A percentile compares a stretch with the other conserved stretches of the same genome.
Evolutionary conservation across 192 early-diverging fungal genomes (phyloP).

Genomic region (Funneliformis mosseae): DNA sequence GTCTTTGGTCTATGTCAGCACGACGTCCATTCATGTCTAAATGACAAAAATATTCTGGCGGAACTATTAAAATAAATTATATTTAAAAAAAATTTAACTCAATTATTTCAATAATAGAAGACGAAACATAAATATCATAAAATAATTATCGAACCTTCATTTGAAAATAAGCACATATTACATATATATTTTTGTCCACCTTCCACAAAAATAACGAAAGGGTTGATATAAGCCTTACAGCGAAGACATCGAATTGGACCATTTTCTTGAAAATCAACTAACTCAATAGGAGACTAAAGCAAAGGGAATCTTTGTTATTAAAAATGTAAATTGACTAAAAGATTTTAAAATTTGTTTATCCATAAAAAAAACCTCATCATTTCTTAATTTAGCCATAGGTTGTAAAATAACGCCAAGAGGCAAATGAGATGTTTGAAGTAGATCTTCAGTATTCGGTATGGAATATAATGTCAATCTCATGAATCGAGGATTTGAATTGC

Average conservation of each 20-base stretch:
- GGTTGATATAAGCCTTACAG: slow-evolving; percentile 95
- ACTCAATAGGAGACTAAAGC: slow-evolving; percentile 62
- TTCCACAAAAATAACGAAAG: slow-evolving; percentile 82
- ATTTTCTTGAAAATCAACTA: slow-evolving; percentile 81
- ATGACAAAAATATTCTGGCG: slow-evolving; percentile 90
- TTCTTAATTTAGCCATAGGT: slow-evolving; percentile 82
- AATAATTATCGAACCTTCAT: slow-evolving; percentile 57
- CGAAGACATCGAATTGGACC: slow-evolving; percentile 90
- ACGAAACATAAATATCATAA: background rate
- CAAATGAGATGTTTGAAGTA: slow-evolving; percentile 75
- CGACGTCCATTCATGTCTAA: slow-evolving; percentile 91
- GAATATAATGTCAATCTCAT: slow-evolving; percentile 88
- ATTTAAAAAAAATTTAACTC: background rate
- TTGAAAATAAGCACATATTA: slow-evolving; percentile 91
- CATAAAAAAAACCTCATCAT: slow-evolving; percentile 61
- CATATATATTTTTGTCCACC: slow-evolving; percentile 93
- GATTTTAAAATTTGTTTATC: slow-evolving; percentile 19
- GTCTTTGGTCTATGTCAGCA: slow-evolving; percentile 79
- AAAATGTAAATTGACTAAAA: background rate
- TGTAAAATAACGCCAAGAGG: slow-evolving; percentile 89
- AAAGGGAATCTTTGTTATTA: background rate
- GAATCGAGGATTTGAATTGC: slow-evolving; percentile 90
- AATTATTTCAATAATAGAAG: background rate
- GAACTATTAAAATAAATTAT: slow-evolving; percentile 50
- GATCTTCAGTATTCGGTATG: slow-evolving; percentile 80